These are phyloP conservation scores for Hericium alpestre DNA, from an alignment of 768 basidiomycete genomes.

Conservation along the genomic window DNA sequence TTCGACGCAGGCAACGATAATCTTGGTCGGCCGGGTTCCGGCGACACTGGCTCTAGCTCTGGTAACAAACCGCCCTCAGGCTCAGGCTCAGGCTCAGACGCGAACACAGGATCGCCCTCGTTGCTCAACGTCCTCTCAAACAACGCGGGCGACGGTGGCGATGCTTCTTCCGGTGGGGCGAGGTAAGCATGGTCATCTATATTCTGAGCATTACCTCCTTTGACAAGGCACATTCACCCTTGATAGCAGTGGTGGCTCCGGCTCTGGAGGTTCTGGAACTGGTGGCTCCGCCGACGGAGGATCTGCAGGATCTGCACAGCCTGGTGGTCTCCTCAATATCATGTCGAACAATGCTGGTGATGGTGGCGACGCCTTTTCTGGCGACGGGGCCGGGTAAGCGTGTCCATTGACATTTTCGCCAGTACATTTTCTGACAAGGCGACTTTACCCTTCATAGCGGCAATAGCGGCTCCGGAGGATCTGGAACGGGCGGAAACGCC, in stretches of 20 bases:
- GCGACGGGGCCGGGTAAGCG: slow-evolving; percentile 4
- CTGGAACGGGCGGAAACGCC: neutral
- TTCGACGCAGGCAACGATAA: neutral
- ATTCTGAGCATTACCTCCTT: neutral
- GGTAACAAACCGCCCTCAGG: slow-evolving; percentile 1
- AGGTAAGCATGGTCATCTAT: too few relatives aligned
- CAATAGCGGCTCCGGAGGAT: neutral
- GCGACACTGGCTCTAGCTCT: slow-evolving; percentile 1
- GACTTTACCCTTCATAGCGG: neutral
- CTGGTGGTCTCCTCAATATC: slow-evolving; percentile 15
- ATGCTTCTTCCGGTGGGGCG: too few relatives aligned
- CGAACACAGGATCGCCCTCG: too few relatives aligned
- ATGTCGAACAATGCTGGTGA: slow-evolving; percentile 20
- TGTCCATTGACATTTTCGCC: too few relatives aligned
- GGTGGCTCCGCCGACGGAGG: too few relatives aligned
- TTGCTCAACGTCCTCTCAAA: too few relatives aligned
- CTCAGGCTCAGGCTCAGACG: too few relatives aligned
- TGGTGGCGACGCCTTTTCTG: slow-evolving; percentile 9
- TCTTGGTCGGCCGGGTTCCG: neutral
- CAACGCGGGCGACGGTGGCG: too few relatives aligned
- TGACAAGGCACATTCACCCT: slow-evolving; percentile 12
- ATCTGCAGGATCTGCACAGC: too few relatives aligned
- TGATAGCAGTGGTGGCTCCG: slow-evolving; percentile 15
- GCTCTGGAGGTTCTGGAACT: neutral
- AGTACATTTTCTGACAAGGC: too few relatives aligned